Conservation (phyloP, 116 monocot species). For the Dioscorea cayenensis region DNA sequence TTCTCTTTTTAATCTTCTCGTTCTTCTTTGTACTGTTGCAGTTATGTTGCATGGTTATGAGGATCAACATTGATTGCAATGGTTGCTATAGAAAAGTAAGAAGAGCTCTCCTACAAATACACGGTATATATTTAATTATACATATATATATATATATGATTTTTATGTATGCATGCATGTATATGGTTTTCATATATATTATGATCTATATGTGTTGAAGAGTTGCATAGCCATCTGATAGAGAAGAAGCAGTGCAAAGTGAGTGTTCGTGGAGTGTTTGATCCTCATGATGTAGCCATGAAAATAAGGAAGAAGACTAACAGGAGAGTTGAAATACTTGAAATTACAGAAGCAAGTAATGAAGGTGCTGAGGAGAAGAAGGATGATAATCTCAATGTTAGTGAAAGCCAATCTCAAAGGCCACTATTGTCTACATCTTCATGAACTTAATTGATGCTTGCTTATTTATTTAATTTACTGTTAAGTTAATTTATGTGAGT, state of each 20-base stretch:
- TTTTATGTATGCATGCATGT: neutral
- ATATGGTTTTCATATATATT: neutral
- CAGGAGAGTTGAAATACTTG: slow-evolving; percentile 77
- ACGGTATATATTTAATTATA: slow-evolving; percentile 24
- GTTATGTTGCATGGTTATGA: slow-evolving; percentile 64
- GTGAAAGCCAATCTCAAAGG: neutral
- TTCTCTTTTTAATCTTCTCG: neutral
- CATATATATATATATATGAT: neutral
- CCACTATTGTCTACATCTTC: neutral
- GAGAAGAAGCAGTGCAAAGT: slow-evolving; percentile 74
- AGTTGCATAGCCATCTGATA: slow-evolving; percentile 83
- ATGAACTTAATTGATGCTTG: neutral
- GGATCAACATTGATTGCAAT: slow-evolving; percentile 89
- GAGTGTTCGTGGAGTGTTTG: slow-evolving; percentile 58
- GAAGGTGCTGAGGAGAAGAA: neutral
- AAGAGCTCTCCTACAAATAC: slow-evolving; percentile 66
- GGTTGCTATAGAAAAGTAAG: slow-evolving; percentile 74
- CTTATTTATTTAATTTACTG: neutral
- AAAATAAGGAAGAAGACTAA: slow-evolving; percentile 72
- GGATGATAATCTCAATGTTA: neutral
- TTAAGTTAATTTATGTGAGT: no score
- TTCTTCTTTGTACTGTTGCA: slow-evolving; percentile 3
- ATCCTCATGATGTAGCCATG: slow-evolving; percentile 69
- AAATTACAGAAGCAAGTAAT: slow-evolving; percentile 43
- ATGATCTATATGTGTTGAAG: slow-evolving; percentile 17